These are phyloP conservation scores for Helotiales sp. DNA, from an alignment of 2,329 filamentous ascomycete species.

Conservation along the genomic window DNA sequence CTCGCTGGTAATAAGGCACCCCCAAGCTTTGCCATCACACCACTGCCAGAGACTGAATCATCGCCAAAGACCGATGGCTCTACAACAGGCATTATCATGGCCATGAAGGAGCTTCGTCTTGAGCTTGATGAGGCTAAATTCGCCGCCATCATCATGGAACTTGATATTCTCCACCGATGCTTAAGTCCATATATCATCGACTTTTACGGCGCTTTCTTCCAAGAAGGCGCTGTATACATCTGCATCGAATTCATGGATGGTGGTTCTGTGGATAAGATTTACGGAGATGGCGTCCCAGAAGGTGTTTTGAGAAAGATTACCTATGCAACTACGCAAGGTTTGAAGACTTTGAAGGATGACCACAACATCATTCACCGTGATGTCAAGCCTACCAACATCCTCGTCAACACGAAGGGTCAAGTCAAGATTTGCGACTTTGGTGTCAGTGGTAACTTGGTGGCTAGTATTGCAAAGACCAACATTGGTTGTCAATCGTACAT, in stretches of 20 bases:
- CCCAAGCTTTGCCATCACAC: constrained; percentile 39
- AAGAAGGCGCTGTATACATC: constrained; percentile 98
- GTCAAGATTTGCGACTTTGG: constrained; percentile 99
- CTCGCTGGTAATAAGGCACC: constrained; percentile 44
- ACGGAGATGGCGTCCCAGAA: constrained; percentile 87
- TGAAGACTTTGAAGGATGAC: constrained; percentile 93
- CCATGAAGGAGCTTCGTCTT: constrained; percentile 97
- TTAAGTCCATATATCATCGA: constrained; percentile 96
- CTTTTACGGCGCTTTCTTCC: constrained; percentile 98
- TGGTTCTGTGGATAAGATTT: constrained; percentile 95
- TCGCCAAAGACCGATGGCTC: constrained; percentile 42
- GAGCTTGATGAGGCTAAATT: constrained; percentile 98
- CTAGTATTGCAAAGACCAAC: constrained; percentile 97
- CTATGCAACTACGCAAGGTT: constrained; percentile 82
- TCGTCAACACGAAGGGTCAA: constrained; percentile 85
- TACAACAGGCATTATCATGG: constrained; percentile 81
- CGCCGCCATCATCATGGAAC: constrained; percentile 93
- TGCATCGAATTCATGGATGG: constrained; percentile 99
- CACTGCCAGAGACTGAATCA: constrained; percentile 32
- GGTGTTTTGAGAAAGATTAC: constrained; percentile 87
- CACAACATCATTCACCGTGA: constrained; percentile 99
- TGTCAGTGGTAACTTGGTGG: constrained; percentile 93
- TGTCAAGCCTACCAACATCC: constrained; percentile 98
- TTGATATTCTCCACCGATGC: constrained; percentile 94
- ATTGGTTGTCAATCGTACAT: constrained; percentile 99